Percentiles rank a stretch among this genome's conserved stretches.
These are phyloP conservation scores for Silene noctiflora DNA, from an alignment of 179 eudicot genomes.

Conservation along the genomic window DNA sequence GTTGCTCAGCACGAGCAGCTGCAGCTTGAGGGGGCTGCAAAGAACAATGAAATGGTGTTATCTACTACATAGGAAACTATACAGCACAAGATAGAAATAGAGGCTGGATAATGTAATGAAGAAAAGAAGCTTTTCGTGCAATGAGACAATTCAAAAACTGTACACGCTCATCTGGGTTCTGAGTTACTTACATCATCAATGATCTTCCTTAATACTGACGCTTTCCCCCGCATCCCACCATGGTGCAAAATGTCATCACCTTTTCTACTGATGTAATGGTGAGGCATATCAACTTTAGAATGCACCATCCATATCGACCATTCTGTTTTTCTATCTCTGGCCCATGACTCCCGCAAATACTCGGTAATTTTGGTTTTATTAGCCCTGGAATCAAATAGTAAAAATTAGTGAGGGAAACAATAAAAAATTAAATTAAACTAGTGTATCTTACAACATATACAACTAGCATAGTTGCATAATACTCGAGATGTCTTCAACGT, in stretches of 20 bases:
- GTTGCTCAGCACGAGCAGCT: slow-evolving; percentile 89
- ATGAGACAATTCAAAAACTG: not conserved
- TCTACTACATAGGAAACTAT: not conserved
- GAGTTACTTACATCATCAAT: slow-evolving; percentile 64
- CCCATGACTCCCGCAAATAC: slow-evolving; percentile 74
- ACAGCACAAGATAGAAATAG: slow-evolving; percentile 6
- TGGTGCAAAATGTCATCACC: slow-evolving; percentile 50
- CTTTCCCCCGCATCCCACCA: slow-evolving; percentile 53
- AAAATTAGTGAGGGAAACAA: slow-evolving; percentile 17
- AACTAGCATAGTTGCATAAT: slow-evolving; percentile 5
- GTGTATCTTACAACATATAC: slow-evolving; percentile 13
- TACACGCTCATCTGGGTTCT: slow-evolving; percentile 13
- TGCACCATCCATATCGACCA: slow-evolving; percentile 99
- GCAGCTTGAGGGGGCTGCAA: slow-evolving; percentile 94
- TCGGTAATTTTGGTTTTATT: slow-evolving; percentile 62
- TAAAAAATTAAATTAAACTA: not conserved
- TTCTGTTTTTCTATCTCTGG: slow-evolving; percentile 83
- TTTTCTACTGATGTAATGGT: slow-evolving; percentile 72
- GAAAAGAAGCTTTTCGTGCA: not conserved
- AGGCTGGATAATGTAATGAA: not conserved
- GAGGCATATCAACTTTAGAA: slow-evolving; percentile 95
- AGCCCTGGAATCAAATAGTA: slow-evolving; percentile 48
- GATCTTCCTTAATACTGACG: slow-evolving; percentile 53
- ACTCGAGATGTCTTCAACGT: not conserved
- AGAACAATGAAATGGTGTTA: slow-evolving; percentile 13